Evolutionary conservation across 139 green algal genomes (phyloP), one percentile per base, ranked within the genome.

Genomic region (Pleodorina starrii): DNA sequence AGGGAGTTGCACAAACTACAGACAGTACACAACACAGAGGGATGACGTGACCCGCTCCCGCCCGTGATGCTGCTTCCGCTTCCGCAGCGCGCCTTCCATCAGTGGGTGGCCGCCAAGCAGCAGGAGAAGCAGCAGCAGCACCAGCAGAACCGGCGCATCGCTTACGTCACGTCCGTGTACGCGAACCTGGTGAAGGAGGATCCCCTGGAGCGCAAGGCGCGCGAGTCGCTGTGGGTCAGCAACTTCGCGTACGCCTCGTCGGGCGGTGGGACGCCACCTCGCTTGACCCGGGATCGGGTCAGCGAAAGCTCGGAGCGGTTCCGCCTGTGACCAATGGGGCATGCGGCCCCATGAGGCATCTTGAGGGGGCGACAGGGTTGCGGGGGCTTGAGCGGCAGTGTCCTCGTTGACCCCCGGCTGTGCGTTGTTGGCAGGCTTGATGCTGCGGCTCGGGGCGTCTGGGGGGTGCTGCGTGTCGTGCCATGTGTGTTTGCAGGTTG

Each of bases 91-190:
- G 84, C 69, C 1, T 89, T 89, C 50, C 84, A 89, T 21, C 48
- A 83, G 71, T 89, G 84, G 84, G 19, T 89, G 32, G 84, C 48
- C 11, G 25, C 84, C 69, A 89, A 89, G 36, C 36, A 68, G 36
- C 12, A 38, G 50, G 84, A 89, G 84, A 89, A 89, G 48, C 42
- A 73, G 35, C 36, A 57, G 48, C 69, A 83, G 69, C 27, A 82
- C 40, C 36, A 74, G 14, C 36, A 83, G 29, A 35, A 36, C 23
- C 48, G 50, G 12, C 68, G 69, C 36, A 74, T 82, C 1, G 71
- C 51, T 7, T 89, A 83, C 50, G 84, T 89, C 11, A 68, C 46
- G 17, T 82, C 25, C 0, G 38, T 89, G 27, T 89, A 83, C 38
- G 48, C 44, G 25, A 82, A 48, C 11, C 69, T 89, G 4, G 17